Evolutionary conservation across 2,329 filamentous ascomycete species (phyloP), one percentile per base, ranked within the genome.

Genomic region (Davidsoniella virescens): DNA sequence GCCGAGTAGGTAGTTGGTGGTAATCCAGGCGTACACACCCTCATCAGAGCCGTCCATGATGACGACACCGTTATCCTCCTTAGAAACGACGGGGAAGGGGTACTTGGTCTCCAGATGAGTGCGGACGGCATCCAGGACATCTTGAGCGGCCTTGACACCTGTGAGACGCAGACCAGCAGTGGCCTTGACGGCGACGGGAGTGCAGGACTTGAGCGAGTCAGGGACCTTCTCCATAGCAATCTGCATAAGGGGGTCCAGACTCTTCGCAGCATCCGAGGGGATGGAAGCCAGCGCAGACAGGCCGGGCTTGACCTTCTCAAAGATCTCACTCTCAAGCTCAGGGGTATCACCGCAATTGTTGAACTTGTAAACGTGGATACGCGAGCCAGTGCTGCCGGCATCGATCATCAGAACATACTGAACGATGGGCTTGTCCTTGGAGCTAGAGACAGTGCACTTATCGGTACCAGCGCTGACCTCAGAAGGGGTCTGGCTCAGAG

Each of bases 351-450:
- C 92, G 67, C 87, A 94, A 69, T 94, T 94, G 71, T 94, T 94
- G 75, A 94, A 94, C 61, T 84, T 83, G 72, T 94, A 94, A 49
- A 94, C 85, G 70, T 98, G 93, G 63, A 98, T 95, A 59, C 92
- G 84, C 54, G 92, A 96, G 54, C 92, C 92, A 50, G 92, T 96
- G 71, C 88, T 96, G 59, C 92, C 92, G 44, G 92, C 92, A 66
- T 98, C 92, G 61, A 98, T 86, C 92, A 98, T 98, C 61, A 96
- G 76, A 54, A 92, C 93, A 69, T 96, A 98, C 64, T 98, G 92
- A 55, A 95, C 82, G 57, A 98, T 78, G 46, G 92, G 90, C 70
- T 95, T 96, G 56, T 87, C 82, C 60, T 84, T 80, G 59, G 87
- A 86, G 68, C 76, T 81, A 40, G 92, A 87, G 62, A 81, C 85